Evolutionary conservation across 2,329 filamentous ascomycete species (phyloP).

Genomic region (Aspergillus neoniger): DNA sequence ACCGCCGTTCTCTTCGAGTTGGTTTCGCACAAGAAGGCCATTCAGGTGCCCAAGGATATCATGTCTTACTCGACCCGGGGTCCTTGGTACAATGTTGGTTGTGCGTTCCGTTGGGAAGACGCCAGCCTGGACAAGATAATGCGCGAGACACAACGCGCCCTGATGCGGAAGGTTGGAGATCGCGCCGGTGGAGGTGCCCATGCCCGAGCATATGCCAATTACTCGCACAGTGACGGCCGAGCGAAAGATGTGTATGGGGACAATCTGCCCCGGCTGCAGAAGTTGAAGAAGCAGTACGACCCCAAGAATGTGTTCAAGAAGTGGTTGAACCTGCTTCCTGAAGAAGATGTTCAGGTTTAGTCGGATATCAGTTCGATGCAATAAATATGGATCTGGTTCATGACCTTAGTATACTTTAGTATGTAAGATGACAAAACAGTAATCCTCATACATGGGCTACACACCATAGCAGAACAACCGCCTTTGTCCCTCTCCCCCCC

Average conservation of each 20-base stretch:
- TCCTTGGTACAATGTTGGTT: conserved; percentile 14
- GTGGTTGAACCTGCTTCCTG: conserved; percentile 4
- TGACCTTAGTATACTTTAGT: too few relatives aligned
- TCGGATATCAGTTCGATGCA: not conserved
- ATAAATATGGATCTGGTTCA: too few relatives aligned
- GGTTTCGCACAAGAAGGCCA: conserved; percentile 13
- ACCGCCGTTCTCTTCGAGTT: conserved; percentile 16
- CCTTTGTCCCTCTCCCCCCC: too few relatives aligned
- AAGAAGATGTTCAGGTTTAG: not conserved
- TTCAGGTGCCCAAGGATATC: conserved; percentile 9
- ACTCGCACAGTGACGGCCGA: not conserved
- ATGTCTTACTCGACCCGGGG: conserved; percentile 19
- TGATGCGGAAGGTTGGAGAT: conserved; percentile 28
- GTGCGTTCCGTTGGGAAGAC: conserved; percentile 11
- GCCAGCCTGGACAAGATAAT: conserved; percentile 16
- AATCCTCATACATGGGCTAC: too few relatives aligned
- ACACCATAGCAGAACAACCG: too few relatives aligned
- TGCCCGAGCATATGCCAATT: not conserved
- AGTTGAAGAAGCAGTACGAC: conserved; percentile 11
- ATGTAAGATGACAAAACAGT: too few relatives aligned
- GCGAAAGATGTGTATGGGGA: not conserved
- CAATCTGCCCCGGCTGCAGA: conserved; percentile 9
- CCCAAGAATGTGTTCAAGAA: conserved; percentile 13
- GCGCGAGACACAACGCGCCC: conserved; percentile 54
- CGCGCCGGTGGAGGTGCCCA: not conserved